Base-by-base conservation (phyloP, 2,329 filamentous ascomycete genomes). In the Myriangium duriaei region DNA sequence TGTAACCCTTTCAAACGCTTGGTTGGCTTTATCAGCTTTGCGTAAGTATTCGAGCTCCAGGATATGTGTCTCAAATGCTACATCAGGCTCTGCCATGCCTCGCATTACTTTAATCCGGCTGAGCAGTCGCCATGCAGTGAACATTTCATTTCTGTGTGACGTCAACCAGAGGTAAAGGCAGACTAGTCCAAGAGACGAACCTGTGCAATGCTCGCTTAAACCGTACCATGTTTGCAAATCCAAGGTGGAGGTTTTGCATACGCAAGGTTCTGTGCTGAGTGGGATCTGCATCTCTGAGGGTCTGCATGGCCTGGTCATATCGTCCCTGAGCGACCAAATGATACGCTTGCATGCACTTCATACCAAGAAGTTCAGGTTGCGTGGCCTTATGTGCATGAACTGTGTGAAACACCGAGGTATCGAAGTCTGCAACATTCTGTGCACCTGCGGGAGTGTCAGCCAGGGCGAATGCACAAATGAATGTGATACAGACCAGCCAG, bases 351-450 rank as follows among this genome's bases (percentile, higher is more conserved):
- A 81, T 74, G 48, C 82, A 84, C 1, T 69, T 76, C 21, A 83
- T 72, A 48, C 80, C 83, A 19, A 95, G 67, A 34, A 76, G 71
- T 48, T 96, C 88, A 45, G 93, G 85, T 30, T 87, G 73, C 0
- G 77, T 69, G 24, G 70, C 68, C 33, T 65, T 63, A n/a, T 64
- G 60, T 3, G 68, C 64, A 51, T 94, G 80, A 45, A 82, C 86
- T 37, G 76, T 70, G 11, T 86, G 66, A 41, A 93, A 86, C 1
- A 84, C 67, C 45, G 92, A 79, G 50, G 77, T 81, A 14, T 73
- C 71, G 37, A 71, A 67, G 12, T 67, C 59, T 29, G 81, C 69
- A 47, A 77, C 58, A 47, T 74, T 67, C 6, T 62, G 62, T 28
- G 73, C 59, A 4, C 74, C 69, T 68, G 38, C 13, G 12, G 15